These are phyloP conservation scores for Myxozyma sirexii DNA, from an alignment of 805 yeast genomes.

Conservation along the genomic window DNA sequence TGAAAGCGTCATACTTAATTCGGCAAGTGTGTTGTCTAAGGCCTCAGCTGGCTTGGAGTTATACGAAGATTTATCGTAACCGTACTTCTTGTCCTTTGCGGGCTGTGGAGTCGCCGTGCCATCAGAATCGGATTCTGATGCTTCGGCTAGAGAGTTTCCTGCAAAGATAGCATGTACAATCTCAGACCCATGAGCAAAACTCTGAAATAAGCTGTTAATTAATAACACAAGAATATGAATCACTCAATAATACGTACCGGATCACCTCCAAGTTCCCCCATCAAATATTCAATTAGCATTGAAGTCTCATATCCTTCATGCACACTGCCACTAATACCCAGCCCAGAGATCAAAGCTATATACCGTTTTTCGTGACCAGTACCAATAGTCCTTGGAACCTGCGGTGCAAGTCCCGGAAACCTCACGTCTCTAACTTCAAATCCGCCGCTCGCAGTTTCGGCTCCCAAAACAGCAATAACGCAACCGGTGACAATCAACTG, in stretches of 20 bases:
- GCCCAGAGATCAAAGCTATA: constrained; percentile 77
- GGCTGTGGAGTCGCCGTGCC: constrained; percentile 25
- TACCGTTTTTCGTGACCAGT: constrained; percentile 37
- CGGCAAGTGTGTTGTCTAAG: constrained; percentile 61
- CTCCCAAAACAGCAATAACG: constrained; percentile 84
- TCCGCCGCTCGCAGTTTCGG: constrained; percentile 79
- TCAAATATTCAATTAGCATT: constrained; percentile 65
- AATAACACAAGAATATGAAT: too few species aligned
- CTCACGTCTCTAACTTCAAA: constrained; percentile 81
- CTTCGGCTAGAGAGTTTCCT: constrained; percentile 63
- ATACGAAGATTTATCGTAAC: constrained; percentile 28
- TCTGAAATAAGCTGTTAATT: constrained; percentile 19
- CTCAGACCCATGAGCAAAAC: constrained; percentile 34
- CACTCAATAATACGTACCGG: too few species aligned
- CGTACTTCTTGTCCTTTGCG: constrained; percentile 22
- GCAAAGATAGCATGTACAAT: constrained; percentile 63
- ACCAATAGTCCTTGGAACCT: constrained; percentile 40
- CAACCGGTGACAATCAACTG: constrained; percentile 82
- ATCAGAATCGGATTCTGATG: constrained; percentile 16
- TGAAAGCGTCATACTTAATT: constrained; percentile 61
- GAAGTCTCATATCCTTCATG: constrained; percentile 54
- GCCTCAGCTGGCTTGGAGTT: constrained; percentile 35
- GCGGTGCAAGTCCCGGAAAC: constrained; percentile 69
- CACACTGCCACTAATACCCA: constrained; percentile 55
- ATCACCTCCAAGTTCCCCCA: constrained; percentile 64